These are phyloP conservation scores for Glycine soja DNA, from an alignment of 306 rosid species.

Conservation along the genomic window DNA sequence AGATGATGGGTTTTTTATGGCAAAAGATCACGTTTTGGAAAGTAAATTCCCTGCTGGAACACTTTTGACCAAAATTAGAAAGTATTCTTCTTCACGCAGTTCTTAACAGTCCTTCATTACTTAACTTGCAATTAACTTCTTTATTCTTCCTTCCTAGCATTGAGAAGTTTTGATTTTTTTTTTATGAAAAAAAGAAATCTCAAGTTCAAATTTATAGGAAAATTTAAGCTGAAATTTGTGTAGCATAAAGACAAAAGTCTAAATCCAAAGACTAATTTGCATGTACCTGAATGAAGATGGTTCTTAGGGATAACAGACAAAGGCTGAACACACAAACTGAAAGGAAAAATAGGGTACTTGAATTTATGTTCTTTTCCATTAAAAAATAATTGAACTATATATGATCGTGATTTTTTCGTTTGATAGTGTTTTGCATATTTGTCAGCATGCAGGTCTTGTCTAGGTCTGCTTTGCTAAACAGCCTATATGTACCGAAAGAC, in stretches of 20 bases:
- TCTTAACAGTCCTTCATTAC: slow-evolving; percentile 63
- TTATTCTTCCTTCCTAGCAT: slow-evolving; percentile 65
- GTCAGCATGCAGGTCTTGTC: slow-evolving; percentile 49
- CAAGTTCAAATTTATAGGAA: slow-evolving; percentile 2
- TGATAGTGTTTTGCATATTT: slow-evolving; percentile 22
- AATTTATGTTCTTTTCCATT: slow-evolving; percentile 20
- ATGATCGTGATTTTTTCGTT: slow-evolving; percentile 23
- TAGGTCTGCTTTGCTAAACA: slow-evolving; percentile 68
- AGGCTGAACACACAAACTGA: slow-evolving; percentile 12
- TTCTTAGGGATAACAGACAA: background rate
- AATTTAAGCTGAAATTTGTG: slow-evolving; percentile 1
- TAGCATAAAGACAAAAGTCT: background rate
- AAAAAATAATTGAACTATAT: background rate
- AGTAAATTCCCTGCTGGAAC: slow-evolving; percentile 74
- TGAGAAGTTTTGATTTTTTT: slow-evolving; percentile 10
- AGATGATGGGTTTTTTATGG: slow-evolving; percentile 56
- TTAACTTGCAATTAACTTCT: slow-evolving; percentile 86
- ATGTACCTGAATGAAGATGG: background rate
- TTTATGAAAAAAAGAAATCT: background rate
- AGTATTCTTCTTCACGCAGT: slow-evolving; percentile 67
- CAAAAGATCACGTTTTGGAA: slow-evolving; percentile 59
- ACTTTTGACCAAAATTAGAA: slow-evolving; percentile 73
- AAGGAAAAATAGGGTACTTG: slow-evolving; percentile 33
- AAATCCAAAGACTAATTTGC: background rate
- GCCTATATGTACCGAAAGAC: slow-evolving; percentile 57